phyloP scores from a whole-genome alignment of 148 eudicot genomes.

The Camellia japonica region DNA sequence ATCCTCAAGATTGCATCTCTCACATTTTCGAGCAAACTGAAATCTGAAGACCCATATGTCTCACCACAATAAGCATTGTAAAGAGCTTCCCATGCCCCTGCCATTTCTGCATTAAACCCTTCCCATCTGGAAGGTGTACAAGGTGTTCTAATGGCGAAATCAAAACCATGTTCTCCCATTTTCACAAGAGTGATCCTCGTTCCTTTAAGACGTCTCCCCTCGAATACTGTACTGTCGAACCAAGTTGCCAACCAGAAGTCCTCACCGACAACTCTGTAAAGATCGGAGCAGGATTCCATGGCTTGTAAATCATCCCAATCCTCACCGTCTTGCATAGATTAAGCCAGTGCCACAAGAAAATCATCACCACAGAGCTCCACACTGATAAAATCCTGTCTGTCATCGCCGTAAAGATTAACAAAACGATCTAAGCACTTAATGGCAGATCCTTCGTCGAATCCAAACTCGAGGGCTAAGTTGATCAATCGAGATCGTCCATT shows the following conservation, averaged over 20 bases:
- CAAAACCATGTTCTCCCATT: conserved; percentile 73
- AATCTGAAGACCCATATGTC: conserved; percentile 74
- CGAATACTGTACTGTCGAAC: conserved; percentile 76
- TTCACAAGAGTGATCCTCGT: conserved; percentile 85
- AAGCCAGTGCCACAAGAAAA: conserved; percentile 80
- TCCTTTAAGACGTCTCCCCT: conserved; percentile 95
- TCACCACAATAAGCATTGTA: conserved; percentile 90
- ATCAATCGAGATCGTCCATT: too few relatives aligned
- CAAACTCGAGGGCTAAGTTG: too few relatives aligned
- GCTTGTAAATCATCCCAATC: conserved; percentile 97
- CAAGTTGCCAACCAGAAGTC: conserved; percentile 96
- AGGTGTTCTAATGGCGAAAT: conserved; percentile 89
- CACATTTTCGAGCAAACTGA: conserved; percentile 65
- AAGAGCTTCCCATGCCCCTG: conserved; percentile 88
- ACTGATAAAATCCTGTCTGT: conserved; percentile 78
- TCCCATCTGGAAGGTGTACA: conserved; percentile 94
- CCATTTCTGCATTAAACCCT: conserved; percentile 85
- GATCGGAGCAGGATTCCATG: conserved; percentile 85
- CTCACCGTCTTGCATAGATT: conserved; percentile 72
- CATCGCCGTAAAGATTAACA: conserved; percentile 67
- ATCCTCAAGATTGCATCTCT: conserved; percentile 87
- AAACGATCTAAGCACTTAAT: not conserved
- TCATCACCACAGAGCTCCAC: conserved; percentile 98
- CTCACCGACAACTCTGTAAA: conserved; percentile 70
- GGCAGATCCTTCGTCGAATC: too few relatives aligned